Evolutionary conservation across 495 filamentous ascomycete species (phyloP), one percentile per base, ranked within the genome.

Genomic region (Neurospora cerealis): DNA sequence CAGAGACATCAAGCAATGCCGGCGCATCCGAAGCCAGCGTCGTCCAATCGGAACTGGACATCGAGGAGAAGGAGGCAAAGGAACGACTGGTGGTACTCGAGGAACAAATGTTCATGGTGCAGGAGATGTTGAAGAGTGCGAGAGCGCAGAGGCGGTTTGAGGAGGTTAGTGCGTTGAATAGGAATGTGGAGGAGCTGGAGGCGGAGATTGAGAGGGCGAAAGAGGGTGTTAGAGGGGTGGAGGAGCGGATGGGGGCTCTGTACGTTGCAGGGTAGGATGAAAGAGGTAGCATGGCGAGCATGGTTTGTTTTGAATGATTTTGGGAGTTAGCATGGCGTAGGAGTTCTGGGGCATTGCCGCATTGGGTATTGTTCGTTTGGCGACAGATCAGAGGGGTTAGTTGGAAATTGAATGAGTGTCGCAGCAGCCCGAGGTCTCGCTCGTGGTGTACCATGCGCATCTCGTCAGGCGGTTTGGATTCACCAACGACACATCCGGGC

Each of bases 41-140:
- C 69, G 89, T 87, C 10, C 84, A 95, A 0, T 93, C 91, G 1
- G 89, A 89, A 5, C 82, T 97, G 21, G 93, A 97, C 79, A 89
- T 87, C 10, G 93, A 96, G 78, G 96, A 99, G 79, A 97, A 95
- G 76, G 90, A 93, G 38, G 81, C 97, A 2, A 87, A 92, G 15
- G 95, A 98, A 77, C 85, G 89, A 48, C 82, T 98, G 21, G 93
- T 97, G 54, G 93, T 99, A 32, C 85, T 99, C 0, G 96, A 98
- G 83, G 96, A 99, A 79, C 96, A 99, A 81, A 89, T 89, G 79
- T 98, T 97, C 79, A 88, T 98, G 78, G 94, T 99, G 0, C 87
- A 89, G 21, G 91, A 93, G 76, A 98, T 98, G 94, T 87, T 98
- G 69, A 89, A 86, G 7, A 90, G 92, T 69, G 95, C 96, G 4